Base-by-base conservation (phyloP, 148 eudicot species). In the Rhododendron simsii region DNA sequence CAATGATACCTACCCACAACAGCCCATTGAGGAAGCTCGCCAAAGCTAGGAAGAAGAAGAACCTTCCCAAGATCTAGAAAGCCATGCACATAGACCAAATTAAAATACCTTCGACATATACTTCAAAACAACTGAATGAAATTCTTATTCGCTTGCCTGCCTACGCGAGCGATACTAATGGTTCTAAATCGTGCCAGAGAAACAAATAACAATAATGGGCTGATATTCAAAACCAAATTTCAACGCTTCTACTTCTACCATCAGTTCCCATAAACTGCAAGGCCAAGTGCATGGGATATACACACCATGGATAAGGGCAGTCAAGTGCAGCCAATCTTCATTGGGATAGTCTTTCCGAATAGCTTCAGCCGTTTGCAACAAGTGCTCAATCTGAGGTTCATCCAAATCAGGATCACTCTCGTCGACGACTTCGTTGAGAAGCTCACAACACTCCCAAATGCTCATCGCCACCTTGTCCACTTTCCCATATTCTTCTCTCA, bases 391-490 rank as follows among this genome's bases (percentile, higher is more conserved):
- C 88, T 96, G 99, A 44, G 98, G 99, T 78, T 96, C 98, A 83
- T 96, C 99, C 84, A 96, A 82, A 44, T 96, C 98, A 20, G 99
- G 99, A 48, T 94, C 98, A 81, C 99, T 96, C 82, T 96, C 99
- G 23, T 96, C 99, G 2, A 96, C 95, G 1, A 96, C 94, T 6
- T 94, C 88, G 85, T 96, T 95, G 1, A 95, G 89, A 7, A 95
- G 98, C 85, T 92, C 98, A 86, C 99, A 96, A 47, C 98, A 93
- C 73, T 96, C 99, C 99, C 99, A 95, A 80, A 96, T 96, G 91
- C 98, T 95, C 98, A 96, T 95, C 88, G 95, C 98, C 20, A 88
- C 92, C 86, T 89, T 95, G 87, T 96, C 89, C 87, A 93, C 80
- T 84, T 94, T 95, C 18, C 87, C 91, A 87, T 95, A 96, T 81